Percentiles rank a stretch among this genome's conserved stretches.
These are phyloP conservation scores for Xenoacremonium recifei DNA, from an alignment of 2,329 filamentous ascomycete species.

Conservation along the genomic window DNA sequence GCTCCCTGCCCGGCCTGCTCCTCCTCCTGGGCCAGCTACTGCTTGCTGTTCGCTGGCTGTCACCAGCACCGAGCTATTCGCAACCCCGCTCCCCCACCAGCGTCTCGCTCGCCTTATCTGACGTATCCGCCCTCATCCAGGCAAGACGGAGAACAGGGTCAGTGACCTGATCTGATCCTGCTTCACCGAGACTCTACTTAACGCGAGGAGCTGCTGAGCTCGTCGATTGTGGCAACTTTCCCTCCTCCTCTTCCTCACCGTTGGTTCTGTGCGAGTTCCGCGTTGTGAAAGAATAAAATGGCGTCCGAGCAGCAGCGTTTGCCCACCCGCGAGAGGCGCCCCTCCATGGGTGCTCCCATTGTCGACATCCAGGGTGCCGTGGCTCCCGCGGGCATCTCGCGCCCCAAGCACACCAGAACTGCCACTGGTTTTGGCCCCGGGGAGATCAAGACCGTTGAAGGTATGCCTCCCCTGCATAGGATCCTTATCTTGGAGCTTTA, in stretches of 20 bases:
- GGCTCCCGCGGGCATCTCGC: conserved; percentile 77
- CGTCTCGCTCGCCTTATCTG: conserved; percentile 1
- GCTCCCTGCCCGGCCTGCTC: no score
- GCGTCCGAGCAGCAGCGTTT: conserved; percentile 36
- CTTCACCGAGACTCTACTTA: conserved; percentile 20
- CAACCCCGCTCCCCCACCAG: conserved; percentile 2
- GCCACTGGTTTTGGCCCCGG: conserved; percentile 86
- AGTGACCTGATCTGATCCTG: conserved; percentile 29
- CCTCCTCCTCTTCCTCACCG: conserved; percentile 9
- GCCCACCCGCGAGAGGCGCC: conserved; percentile 70
- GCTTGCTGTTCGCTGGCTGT: neutral
- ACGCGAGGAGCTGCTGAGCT: conserved; percentile 8
- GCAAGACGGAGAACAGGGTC: conserved; percentile 12
- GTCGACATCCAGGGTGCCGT: conserved; percentile 83
- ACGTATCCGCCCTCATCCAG: neutral
- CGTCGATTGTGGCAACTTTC: conserved; percentile 6
- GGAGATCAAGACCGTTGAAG: conserved; percentile 93
- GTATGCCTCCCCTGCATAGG: conserved; percentile 41
- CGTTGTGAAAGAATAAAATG: conserved; percentile 25
- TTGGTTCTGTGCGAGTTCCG: neutral
- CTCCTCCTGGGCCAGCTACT: no score
- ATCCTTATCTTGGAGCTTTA: neutral
- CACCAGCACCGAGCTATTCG: conserved; percentile 1
- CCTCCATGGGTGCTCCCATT: conserved; percentile 79
- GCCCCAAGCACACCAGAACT: conserved; percentile 97